These are phyloP conservation scores for Trichophyton schoenleinii DNA, from an alignment of 2,329 filamentous ascomycete species.

Conservation along the genomic window DNA sequence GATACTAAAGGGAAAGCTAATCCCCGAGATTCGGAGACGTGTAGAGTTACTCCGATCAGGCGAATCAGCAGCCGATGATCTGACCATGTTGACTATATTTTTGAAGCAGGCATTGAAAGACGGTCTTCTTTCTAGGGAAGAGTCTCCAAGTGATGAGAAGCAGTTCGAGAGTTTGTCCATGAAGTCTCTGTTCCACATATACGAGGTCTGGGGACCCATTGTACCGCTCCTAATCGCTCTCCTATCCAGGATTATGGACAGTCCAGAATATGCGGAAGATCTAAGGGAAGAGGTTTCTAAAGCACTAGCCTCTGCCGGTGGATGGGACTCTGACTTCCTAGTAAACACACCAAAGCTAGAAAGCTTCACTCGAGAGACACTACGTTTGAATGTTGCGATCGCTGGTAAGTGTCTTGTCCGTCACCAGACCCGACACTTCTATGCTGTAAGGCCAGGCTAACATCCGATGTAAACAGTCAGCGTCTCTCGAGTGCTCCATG, in stretches of 20 bases:
- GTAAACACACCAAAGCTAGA: background rate
- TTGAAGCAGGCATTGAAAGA: background rate
- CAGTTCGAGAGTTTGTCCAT: background rate
- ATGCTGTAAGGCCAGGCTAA: background rate
- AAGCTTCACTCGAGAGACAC: background rate
- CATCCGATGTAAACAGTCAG: background rate
- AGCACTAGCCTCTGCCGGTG: background rate
- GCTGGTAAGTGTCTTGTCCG: background rate
- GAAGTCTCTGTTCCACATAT: background rate
- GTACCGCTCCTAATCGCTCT: background rate
- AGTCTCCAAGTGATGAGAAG: background rate
- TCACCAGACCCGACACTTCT: background rate
- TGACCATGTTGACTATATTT: background rate
- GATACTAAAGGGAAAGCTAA: background rate
- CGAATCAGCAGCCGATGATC: background rate
- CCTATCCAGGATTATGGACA: background rate
- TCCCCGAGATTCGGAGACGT: background rate
- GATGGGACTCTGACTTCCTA: background rate
- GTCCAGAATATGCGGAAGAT: background rate
- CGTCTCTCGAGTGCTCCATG: background rate
- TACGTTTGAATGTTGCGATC: background rate
- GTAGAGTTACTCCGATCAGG: background rate
- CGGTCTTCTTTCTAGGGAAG: background rate
- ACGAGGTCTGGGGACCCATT: background rate
- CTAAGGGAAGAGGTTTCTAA: background rate